Evolutionary conservation across 1,139 yeast genomes (phyloP), one percentile per base, ranked within the genome.

Genomic region (Pichia inconspicua): DNA sequence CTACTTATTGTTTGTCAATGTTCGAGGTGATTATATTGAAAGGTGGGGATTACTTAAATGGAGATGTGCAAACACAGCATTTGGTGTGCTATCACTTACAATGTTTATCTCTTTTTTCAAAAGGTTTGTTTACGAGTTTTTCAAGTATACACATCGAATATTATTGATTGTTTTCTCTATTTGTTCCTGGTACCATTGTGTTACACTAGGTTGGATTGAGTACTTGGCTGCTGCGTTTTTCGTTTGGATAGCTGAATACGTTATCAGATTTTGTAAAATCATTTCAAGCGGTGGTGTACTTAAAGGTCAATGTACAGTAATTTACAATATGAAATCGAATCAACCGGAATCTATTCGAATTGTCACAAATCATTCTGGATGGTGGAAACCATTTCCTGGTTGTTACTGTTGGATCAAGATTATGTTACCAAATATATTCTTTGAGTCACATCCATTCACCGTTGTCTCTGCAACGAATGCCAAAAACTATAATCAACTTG

Each of bases 391-490:
- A 8, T 64, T 59, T 48, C 71, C 73, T 5, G 73, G 73, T 0
- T 66, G 70, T 35, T 69, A 67, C 48, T 69, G 70, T 19, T 69
- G 68, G 61, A 46, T 70, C 6, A 61, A 62, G 46, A 60, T 69
- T 47, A 49, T 67, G 49, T 55, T 67, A 50, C 70, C 71, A 40
- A 61, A 70, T 9, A 65, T 71, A 60, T 76, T 74, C 64, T 77
- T 79, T 79, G 78, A 77, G 62, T 73, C 80, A 0, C 82, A 77
- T 58, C 82, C 82, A 1, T 76, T 77, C 58, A 75, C 82, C 0
- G 66, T 75, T 12, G 56, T 66, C 9, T 58, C 64, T 27, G 58
- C 66, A 5, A 58, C 64, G 8, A 50, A 56, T 25, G 65, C 61
- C 9, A 58, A 61, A 42, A 66, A 66, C 43, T 63, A 63, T 40